Base-by-base conservation (phyloP, 306 rosid genomes). In the Medicago arabica region DNA sequence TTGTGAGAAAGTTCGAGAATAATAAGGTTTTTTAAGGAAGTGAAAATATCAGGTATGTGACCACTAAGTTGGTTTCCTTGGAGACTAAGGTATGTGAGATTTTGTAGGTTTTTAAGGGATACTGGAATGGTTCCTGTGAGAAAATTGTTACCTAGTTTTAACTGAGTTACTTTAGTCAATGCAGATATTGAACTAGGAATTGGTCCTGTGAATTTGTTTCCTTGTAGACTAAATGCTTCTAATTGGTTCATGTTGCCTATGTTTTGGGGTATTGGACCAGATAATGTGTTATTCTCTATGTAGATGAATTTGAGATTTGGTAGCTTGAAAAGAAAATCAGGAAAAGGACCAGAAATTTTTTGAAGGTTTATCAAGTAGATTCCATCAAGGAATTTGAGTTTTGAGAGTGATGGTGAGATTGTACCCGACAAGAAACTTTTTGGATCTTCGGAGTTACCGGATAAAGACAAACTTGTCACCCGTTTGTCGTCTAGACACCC, bases 301-400 rank as follows among this genome's bases (percentile, higher is more conserved):
- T 91, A 94, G 4, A 91, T 74, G 67, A 0, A 88, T 9, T 19
- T 1, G 50, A 94, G 76, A 3, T 79, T 64, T 4, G 94, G 96
- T 16, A 91, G 57, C 0, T 44, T 63, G 57, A 83, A 83, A 4
- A 90, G 80, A 5, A 75, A 46, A 17, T 2, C 16, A 2, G 97
- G 98, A 28, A 94, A 94, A 0, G 77, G 84, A 21, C 98, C 98
- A 12, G 92, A 74, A 43, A 94, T 51, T 61, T 91, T 72, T 44
- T 73, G 76, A 50, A 94, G 97, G 58, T 90, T 0, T 5, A 0
- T 15, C 36, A 94, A 84, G 82, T 91, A 91, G 62, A 94, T 31
- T 4, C 90, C 88, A 11, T 21, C 79, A 0, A 94, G 72, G 75
- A 63, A 78, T 60, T 36, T 65, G 84, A 94, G 85, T 28, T 88